Evolutionary conservation across 495 filamentous ascomycete species (phyloP), one percentile per base, ranked within the genome.

Genomic region (Lasiosphaeria miniovina): DNA sequence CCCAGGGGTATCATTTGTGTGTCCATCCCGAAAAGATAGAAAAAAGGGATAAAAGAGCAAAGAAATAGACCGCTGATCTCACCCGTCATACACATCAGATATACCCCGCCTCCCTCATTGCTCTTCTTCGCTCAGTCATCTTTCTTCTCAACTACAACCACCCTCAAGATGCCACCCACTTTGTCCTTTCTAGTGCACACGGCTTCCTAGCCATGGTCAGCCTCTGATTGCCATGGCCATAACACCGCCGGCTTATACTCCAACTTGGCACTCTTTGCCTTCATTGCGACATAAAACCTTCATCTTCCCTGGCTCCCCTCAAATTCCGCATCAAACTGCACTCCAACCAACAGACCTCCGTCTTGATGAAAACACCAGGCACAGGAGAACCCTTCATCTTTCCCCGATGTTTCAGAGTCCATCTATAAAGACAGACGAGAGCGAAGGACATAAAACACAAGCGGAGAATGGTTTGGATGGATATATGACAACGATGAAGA

Each of bases 1-100:
- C 59, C 48, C 43, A 55, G 45, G 61, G 61, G 62, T 65, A 61
- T 65, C 58, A 61, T 60, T 65, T 58, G 62, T 61, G 40, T 58
- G 24, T 59, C 59, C 52, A 32, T 51, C 52, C 49, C 48, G 31
- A 49, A 58, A 36, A 31, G 33, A 58, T 8, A 41, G 50, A 43
- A 33, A 45, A n/a, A 46, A 14, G 15, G 43, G 15, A 14, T 14
- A 46, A 46, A 14, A 46, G 43, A 46, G 12, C 12, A 46, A 46
- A 46, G 8, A 46, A 46, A 9, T n/a, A 14, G 43, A n/a, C 43
- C 12, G 12, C 43, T 9, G 12, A 46, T 46, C 43, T 52, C 43
- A 51, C 56, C 51, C 49, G 48, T 54, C 49, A 43, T 51, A 60
- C 43, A 48, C 38, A 46, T 46, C 43, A 46, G 43, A 46, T 46